Base-by-base conservation (phyloP, 2,329 filamentous ascomycete genomes). In the Colletotrichum melonis region DNA sequence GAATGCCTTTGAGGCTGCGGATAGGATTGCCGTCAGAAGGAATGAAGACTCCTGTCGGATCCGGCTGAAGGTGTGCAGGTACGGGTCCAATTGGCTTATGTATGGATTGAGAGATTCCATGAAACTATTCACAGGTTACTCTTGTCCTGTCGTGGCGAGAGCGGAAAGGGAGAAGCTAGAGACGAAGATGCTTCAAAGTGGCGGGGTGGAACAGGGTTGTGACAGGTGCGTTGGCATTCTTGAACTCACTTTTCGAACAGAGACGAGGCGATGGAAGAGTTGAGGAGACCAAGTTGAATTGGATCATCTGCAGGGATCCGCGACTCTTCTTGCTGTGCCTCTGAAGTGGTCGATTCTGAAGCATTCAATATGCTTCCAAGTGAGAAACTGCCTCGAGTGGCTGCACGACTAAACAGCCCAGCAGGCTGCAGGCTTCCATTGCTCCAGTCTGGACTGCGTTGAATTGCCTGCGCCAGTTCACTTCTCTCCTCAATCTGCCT, bases 61-160 rank as follows among this genome's bases (percentile, higher is more conserved):
- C 54, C 81, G 81, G n/a, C 77, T 65, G 30, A 84, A 80, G 1
- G 81, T 85, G 67, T 85, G 82, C 19, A 85, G 67, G 1, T 64
- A 69, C 3, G 81, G 82, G 62, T 85, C 83, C 12, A 85, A 76
- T 64, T 84, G 83, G 72, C 80, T 80, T 26, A 84, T 82, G n/a
- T 82, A 84, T 1, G 82, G 81, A 62, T 85, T 85, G 28, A 84
- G 76, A 62, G 79, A 80, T 30, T 76, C 75, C 69, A 85, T 81
- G 69, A 84, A 85, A 24, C 83, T 83, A 42, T 38, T 3, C 4
- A 14, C 1, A 26, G 5, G 26, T 60, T 28, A 60, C 16, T 38
- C 12, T 4, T 49, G 42, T 4, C 9, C 1, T n/a, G 1, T 38
- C 12, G 1, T 2, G 19, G 42, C 42, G 38, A 19, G 38, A 42